Percentiles rank a stretch among this genome's conserved stretches.
These are phyloP conservation scores for Paracoccidioides brasiliensis DNA, from an alignment of 2,329 filamentous ascomycete genomes.

Conservation along the genomic window DNA sequence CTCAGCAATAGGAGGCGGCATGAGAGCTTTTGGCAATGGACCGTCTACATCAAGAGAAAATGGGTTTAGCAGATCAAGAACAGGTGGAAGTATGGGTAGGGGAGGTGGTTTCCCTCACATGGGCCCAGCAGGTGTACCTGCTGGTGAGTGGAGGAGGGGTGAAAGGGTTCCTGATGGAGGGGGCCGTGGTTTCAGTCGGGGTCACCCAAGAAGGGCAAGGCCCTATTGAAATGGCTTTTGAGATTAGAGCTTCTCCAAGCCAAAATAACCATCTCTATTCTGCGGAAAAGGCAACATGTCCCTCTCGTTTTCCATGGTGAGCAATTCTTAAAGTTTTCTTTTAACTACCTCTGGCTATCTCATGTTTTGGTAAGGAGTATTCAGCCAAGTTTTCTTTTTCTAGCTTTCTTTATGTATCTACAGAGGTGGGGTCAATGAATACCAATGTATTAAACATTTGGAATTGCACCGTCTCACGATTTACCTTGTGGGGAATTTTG, in stretches of 20 bases:
- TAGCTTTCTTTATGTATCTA: not conserved
- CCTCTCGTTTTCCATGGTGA: not conserved
- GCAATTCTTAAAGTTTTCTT: not conserved
- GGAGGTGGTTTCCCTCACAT: conserved; percentile 26
- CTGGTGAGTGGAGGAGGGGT: conserved; percentile 38
- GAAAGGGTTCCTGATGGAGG: conserved; percentile 32
- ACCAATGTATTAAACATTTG: not conserved
- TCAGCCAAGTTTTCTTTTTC: not conserved
- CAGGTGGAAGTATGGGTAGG: conserved; percentile 29
- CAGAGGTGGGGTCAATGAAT: not conserved
- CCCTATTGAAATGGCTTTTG: conserved; percentile 19
- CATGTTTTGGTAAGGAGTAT: no score
- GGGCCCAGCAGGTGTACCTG: conserved; percentile 27
- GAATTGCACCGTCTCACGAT: not conserved
- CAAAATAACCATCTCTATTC: not conserved
- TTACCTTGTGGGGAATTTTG: not conserved
- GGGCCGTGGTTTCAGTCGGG: conserved; percentile 27
- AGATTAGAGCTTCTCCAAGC: not conserved
- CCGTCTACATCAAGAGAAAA: conserved; percentile 27
- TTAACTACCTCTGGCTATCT: no score
- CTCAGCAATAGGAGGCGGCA: conserved; percentile 27
- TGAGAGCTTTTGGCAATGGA: conserved; percentile 23
- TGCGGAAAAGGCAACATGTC: not conserved
- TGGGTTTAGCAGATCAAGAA: conserved; percentile 31
- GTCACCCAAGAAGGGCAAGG: conserved; percentile 25